Evolutionary conservation across 2,329 filamentous ascomycete genomes (phyloP).

Genomic region (Phialemonium atrogriseum): DNA sequence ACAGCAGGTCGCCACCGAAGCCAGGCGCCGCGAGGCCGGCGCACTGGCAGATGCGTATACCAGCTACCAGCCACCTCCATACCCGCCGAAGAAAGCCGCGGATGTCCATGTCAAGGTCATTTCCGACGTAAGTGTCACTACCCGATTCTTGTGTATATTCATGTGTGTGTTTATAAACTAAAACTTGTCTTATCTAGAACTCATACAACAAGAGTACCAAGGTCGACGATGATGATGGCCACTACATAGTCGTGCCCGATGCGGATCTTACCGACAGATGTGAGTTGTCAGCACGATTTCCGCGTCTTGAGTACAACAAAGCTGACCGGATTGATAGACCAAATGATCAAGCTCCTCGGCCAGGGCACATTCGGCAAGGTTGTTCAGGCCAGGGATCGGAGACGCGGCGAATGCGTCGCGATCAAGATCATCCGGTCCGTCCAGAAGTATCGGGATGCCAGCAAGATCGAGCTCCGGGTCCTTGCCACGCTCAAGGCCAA

Average conservation of each 20-base stretch:
- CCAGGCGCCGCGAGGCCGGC: slow-evolving; percentile 69
- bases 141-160: slow-evolving; percentile 9
- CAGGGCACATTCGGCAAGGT: slow-evolving; percentile 99
- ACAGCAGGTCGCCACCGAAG: slow-evolving; percentile 73
- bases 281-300: slow-evolving; percentile 37
- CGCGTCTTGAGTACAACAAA: not conserved
- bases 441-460: slow-evolving; percentile 95
- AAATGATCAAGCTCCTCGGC: slow-evolving; percentile 80
- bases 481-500: slow-evolving; percentile 87
- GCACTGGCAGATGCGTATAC: slow-evolving; percentile 61
- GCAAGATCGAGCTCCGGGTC: slow-evolving; percentile 86
- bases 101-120: slow-evolving; percentile 61
- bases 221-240: slow-evolving; percentile 92
- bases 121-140: slow-evolving; percentile 46
- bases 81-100: slow-evolving; percentile 82
- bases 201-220: slow-evolving; percentile 54
- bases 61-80: slow-evolving; percentile 78
- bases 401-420: slow-evolving; percentile 70
- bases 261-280: slow-evolving; percentile 82
- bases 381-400: slow-evolving; percentile 79
- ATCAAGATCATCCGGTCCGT: slow-evolving; percentile 98
- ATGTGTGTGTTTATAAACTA: too few species aligned
- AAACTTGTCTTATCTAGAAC: slow-evolving; percentile 17
- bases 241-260: slow-evolving; percentile 89
- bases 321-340: slow-evolving; percentile 46